Percentiles rank a stretch among this genome's conserved stretches.
These are phyloP conservation scores for Cryoendolithus antarcticus DNA, from an alignment of 2,329 filamentous ascomycete genomes.

Conservation along the genomic window DNA sequence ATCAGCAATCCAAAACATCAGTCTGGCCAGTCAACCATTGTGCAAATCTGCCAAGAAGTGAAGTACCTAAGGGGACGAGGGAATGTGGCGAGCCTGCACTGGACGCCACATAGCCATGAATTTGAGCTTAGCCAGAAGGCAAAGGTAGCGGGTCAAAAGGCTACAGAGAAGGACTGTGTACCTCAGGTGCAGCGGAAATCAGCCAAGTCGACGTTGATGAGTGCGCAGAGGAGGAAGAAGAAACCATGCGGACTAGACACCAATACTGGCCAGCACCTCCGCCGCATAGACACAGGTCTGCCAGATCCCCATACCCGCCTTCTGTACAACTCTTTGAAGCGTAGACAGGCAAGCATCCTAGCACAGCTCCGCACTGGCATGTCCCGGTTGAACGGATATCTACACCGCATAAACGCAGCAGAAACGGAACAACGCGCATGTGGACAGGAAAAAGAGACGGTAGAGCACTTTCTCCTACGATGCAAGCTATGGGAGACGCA, in stretches of 20 bases:
- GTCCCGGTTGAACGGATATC: constrained; percentile 1
- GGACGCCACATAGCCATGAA: not conserved
- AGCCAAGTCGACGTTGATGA: not conserved
- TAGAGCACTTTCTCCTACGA: constrained; percentile 1
- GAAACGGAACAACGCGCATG: constrained; percentile 1
- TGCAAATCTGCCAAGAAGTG: not conserved
- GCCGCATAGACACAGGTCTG: constrained; percentile 1
- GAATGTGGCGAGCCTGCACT: not conserved
- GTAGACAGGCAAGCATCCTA: not conserved
- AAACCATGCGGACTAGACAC: not conserved
- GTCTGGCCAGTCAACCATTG: not conserved
- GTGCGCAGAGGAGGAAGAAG: not conserved
- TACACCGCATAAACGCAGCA: constrained; percentile 3
- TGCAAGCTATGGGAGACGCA: not conserved
- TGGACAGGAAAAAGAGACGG: constrained; percentile 1
- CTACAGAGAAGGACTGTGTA: constrained; percentile 3
- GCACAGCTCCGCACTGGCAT: constrained; percentile 1
- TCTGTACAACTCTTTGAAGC: constrained; percentile 1
- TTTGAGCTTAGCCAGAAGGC: not conserved
- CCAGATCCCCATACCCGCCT: not conserved
- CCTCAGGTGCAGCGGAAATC: no score
- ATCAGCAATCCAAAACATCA: not conserved
- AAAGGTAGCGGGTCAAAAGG: not conserved
- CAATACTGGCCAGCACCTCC: not conserved
- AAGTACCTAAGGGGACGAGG: not conserved